Percentiles rank a stretch among this genome's conserved stretches.
These are phyloP conservation scores for Entophlyctis helioformis DNA, from an alignment of 192 early-diverging fungal species.

Conservation along the genomic window DNA sequence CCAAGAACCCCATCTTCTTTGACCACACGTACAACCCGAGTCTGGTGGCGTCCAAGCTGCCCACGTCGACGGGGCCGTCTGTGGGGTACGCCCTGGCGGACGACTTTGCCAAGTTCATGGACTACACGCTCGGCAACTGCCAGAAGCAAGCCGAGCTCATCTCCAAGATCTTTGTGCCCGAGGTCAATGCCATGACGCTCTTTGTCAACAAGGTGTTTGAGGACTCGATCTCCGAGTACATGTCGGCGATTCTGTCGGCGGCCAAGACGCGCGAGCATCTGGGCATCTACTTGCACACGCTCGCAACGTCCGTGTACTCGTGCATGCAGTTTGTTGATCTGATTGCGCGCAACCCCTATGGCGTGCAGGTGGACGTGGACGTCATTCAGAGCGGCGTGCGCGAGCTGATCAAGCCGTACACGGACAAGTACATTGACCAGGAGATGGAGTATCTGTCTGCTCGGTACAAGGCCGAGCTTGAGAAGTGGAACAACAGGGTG, in stretches of 20 bases:
- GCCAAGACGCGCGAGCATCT: slow-evolving; percentile 46
- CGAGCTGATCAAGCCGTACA: slow-evolving; percentile 50
- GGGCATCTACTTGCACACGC: slow-evolving; percentile 55
- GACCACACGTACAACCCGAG: slow-evolving; percentile 57
- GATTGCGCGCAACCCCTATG: slow-evolving; percentile 18
- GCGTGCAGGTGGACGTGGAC: slow-evolving; percentile 35
- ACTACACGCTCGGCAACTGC: slow-evolving; percentile 45
- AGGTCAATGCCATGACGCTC: slow-evolving; percentile 54
- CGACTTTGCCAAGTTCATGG: slow-evolving; percentile 56
- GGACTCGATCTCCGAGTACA: slow-evolving; percentile 67
- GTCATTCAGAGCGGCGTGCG: slow-evolving; percentile 37
- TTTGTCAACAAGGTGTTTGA: slow-evolving; percentile 74
- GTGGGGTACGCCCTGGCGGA: slow-evolving; percentile 38
- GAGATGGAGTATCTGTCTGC: slow-evolving; percentile 52
- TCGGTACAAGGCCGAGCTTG: slow-evolving; percentile 44
- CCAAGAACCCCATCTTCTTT: slow-evolving; percentile 78
- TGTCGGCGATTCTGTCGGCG: slow-evolving; percentile 44
- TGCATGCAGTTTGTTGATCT: slow-evolving; percentile 48
- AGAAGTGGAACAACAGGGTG: slow-evolving; percentile 60
- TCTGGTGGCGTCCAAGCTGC: slow-evolving; percentile 25
- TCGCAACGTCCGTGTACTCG: slow-evolving; percentile 44
- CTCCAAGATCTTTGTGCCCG: slow-evolving; percentile 52
- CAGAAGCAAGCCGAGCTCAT: slow-evolving; percentile 53
- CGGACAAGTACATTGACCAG: slow-evolving; percentile 52
- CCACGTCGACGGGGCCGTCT: slow-evolving; percentile 10